Base-by-base conservation (phyloP, 129 eudicot genomes). In the Kitagawia praeruptora region DNA sequence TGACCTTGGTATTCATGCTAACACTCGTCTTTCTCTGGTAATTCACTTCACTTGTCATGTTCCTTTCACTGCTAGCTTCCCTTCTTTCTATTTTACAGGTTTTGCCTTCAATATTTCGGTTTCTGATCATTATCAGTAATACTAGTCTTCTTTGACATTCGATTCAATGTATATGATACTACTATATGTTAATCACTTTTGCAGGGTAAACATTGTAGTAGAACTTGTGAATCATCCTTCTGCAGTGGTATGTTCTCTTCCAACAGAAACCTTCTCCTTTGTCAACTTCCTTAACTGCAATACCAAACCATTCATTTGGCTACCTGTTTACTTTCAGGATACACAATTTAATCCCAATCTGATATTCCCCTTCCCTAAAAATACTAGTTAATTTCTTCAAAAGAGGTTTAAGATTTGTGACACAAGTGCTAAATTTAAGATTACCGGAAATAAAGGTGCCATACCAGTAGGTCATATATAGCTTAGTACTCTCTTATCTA, bases 201-300 rank as follows among this genome's bases (percentile, higher is more conserved):
- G 64, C 69, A 91, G 97, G 70, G 85, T 46, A 90, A 88, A 67
- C 85, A 81, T 54, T 92, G 97, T 78, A 92, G 97, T 78, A 83
- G 81, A 44, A 88, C 76, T 82, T 92, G 97, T 84, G 97, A 92
- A 85, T 92, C 97, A 41, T 82, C 87, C 83, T 89, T 88, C 79
- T 92, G 97, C 85, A 84, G 83, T 83, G 89, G 97, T 91, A 83
- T 31, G 31, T 49, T 16, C 48, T 53, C 61, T 49, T 15, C 54
- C 54, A 15, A 49, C n/a, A 48, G 6, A 51, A 16, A 21, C 63
- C 3, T 21, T 54, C 27, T 54, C 63, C 63, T 54, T 53, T 21
- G 27, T 54, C 66, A 21, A 19, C 28, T 54, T 53, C 25, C 9
- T 19, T n/a, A n/a, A n/a, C n/a, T 53, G 25, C 63, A 53, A 19